Conservation (phyloP, 177 flowering plant species). For the Tripterygium wilfordii region DNA sequence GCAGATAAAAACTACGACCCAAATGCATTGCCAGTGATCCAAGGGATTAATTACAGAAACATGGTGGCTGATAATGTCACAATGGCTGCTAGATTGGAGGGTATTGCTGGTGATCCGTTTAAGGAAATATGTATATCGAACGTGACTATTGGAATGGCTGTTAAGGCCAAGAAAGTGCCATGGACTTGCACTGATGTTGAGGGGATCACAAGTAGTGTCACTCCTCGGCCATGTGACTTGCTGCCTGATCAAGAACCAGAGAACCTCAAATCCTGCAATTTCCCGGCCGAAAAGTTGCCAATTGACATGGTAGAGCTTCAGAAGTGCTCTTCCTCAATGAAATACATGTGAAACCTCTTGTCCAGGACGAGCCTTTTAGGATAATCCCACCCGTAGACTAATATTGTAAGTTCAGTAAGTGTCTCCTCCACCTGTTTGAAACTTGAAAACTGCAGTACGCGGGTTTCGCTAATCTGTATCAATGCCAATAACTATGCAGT, state of each 20-base stretch:
- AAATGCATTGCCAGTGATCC: constrained; percentile 53
- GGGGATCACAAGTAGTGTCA: constrained; percentile 45
- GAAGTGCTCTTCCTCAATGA: constrained; percentile 18
- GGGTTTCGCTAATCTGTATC: too few relatives aligned
- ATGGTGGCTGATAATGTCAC: constrained; percentile 53
- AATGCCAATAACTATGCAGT: too few relatives aligned
- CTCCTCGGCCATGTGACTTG: constrained; percentile 38
- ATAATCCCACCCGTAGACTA: too few relatives aligned
- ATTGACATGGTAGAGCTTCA: constrained; percentile 34
- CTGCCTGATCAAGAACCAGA: constrained; percentile 34
- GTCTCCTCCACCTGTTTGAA: too few relatives aligned
- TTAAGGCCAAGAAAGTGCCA: constrained; percentile 39
- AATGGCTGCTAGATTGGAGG: constrained; percentile 47
- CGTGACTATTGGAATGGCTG: constrained; percentile 42
- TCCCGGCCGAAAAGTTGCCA: constrained; percentile 32
- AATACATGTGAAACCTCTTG: not conserved
- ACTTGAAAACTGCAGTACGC: too few relatives aligned
- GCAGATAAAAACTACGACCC: constrained; percentile 47
- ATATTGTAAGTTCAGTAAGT: too few relatives aligned
- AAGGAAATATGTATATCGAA: constrained; percentile 61
- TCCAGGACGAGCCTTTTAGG: too few relatives aligned
- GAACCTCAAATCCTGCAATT: constrained; percentile 28
- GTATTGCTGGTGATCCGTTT: constrained; percentile 41
- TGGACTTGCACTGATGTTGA: constrained; percentile 50
- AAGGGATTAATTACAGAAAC: constrained; percentile 47